A percentile compares a stretch with the other conserved stretches of the same genome.
Conservation (phyloP, 257 asterid genomes). For the Nicotiana knightiana region DNA sequence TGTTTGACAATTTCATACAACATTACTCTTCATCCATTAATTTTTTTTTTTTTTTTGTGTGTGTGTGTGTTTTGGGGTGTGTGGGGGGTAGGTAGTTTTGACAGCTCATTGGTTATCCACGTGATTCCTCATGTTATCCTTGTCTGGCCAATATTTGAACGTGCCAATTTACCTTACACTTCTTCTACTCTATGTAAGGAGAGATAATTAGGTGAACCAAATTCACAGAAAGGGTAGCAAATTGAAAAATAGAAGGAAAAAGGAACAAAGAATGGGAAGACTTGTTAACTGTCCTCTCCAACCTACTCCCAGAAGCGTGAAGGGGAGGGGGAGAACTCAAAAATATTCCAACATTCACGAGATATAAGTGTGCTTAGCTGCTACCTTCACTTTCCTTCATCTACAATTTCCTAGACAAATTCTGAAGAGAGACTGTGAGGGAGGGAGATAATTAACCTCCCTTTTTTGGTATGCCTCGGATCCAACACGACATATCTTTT, state of each 20-base stretch:
- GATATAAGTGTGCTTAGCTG: neutral
- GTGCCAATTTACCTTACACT: neutral
- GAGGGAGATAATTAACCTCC: neutral
- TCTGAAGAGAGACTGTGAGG: neutral
- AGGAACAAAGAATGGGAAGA: neutral
- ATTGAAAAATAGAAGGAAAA: neutral
- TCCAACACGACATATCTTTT: too few species aligned
- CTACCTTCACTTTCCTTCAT: neutral
- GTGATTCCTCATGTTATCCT: neutral
- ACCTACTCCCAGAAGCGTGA: neutral
- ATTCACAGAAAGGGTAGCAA: neutral
- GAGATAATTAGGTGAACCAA: neutral
- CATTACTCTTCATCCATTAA: neutral
- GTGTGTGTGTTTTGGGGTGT: too few species aligned
- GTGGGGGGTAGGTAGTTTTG: neutral
- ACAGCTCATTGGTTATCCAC: neutral
- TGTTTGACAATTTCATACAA: constrained; percentile 19
- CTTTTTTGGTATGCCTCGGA: neutral
- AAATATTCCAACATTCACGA: neutral
- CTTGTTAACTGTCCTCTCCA: neutral
- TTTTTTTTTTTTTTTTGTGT: neutral
- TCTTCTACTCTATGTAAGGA: neutral
- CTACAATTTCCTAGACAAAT: neutral
- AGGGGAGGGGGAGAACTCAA: neutral
- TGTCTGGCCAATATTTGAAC: neutral